phyloP scores from a whole-genome alignment of 495 filamentous ascomycete genomes.

The Amorphotheca resinae region DNA sequence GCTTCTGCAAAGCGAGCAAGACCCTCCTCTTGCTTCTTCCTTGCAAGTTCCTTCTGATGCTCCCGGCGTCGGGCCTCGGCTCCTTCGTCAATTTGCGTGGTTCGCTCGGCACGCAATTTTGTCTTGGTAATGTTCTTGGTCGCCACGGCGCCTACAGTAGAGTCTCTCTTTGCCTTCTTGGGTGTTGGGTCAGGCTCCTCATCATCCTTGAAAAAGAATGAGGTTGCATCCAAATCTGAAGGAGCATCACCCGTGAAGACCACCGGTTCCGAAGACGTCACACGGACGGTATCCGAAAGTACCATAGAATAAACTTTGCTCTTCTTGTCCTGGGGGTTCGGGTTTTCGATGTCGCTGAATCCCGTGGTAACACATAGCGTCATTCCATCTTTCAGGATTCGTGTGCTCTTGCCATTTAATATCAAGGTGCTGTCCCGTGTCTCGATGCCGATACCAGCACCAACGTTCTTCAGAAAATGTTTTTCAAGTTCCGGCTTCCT shows the following conservation, averaged over 20 bases:
- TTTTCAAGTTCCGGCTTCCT: conserved; percentile 92
- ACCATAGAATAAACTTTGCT: conserved; percentile 79
- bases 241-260: conserved; percentile 91
- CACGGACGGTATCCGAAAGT: conserved; percentile 85
- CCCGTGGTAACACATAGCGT: conserved; percentile 81
- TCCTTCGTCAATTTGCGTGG: conserved; percentile 75
- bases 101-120: conserved; percentile 81
- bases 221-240: conserved; percentile 77
- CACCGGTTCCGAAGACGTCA: conserved; percentile 59
- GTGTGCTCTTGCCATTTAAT: conserved; percentile 71
- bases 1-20: conserved; percentile 68
- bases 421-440: conserved; percentile 67
- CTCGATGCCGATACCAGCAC: conserved; percentile 87
- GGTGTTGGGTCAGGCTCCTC: conserved; percentile 53
- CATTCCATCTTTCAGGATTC: conserved; percentile 88
- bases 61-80: conserved; percentile 77
- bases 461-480: conserved; percentile 82
- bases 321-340: conserved; percentile 69
- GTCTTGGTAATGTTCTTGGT: conserved; percentile 89
- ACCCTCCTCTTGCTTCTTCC: conserved; percentile 81
- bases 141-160: conserved; percentile 69
- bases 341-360: conserved; percentile 76
- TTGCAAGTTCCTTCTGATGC: conserved; percentile 83
- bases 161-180: conserved; percentile 70
- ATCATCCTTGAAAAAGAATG: conserved; percentile 95